A percentile compares a stretch with the other conserved stretches of the same genome.
These are phyloP conservation scores for Musa itinerans DNA, from an alignment of 176 grass and related monocot species.

Conservation along the genomic window DNA sequence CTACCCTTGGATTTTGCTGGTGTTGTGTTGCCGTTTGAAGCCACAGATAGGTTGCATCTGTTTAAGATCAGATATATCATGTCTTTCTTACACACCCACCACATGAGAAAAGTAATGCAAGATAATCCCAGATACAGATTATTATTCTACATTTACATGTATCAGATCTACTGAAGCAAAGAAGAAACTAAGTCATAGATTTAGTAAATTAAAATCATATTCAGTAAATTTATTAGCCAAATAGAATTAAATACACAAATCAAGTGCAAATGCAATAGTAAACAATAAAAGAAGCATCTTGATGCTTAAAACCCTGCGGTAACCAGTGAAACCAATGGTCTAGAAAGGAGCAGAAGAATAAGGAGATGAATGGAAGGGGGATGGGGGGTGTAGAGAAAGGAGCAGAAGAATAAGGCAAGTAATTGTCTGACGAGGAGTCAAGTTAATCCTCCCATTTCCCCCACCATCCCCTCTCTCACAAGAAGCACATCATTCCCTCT, in stretches of 20 bases:
- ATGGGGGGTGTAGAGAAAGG: too few relatives aligned
- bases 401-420: too few relatives aligned
- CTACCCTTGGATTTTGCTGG: neutral
- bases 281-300: neutral
- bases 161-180: neutral
- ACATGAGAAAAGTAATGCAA: neutral
- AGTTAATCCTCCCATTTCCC: neutral
- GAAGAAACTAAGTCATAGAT: too few relatives aligned
- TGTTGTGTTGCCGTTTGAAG: neutral
- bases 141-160: neutral
- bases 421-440: too few relatives aligned
- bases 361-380: too few relatives aligned
- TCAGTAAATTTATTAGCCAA: neutral
- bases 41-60: neutral
- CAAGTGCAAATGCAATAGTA: neutral
- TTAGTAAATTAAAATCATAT: neutral
- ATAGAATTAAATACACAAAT: neutral
- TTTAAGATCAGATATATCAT: neutral
- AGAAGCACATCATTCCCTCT: neutral
- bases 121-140: neutral
- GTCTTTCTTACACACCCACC: neutral
- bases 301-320: neutral
- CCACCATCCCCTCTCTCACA: neutral
- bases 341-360: too few relatives aligned
- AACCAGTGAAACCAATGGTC: neutral